Base-by-base conservation (phyloP, 345 rosid genomes). In the Ceriops zippeliana region DNA sequence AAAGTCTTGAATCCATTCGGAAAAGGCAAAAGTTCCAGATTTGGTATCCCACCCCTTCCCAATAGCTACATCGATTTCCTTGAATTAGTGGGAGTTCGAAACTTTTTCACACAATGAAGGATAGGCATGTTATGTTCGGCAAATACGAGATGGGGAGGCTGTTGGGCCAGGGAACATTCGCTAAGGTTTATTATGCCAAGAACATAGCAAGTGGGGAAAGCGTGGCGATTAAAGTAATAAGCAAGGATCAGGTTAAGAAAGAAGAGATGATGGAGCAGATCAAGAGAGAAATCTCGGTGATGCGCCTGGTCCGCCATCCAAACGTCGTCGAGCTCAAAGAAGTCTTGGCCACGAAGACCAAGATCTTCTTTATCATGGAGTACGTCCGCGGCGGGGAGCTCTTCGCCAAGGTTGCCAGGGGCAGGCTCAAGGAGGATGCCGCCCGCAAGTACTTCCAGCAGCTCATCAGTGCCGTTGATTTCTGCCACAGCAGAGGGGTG, bases 241-340 rank as follows among this genome's bases (percentile, higher is more conserved):
- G 34, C 62, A 75, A 75, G 57, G 74, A 75, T n/a, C 79, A 70
- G 34, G 79, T 75, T 42, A 75, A 65, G 31, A 75, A 70, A 42
- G 74, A 75, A 60, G 79, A 74, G 6, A 51, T 75, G 74, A 75
- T 75, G 63, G 79, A 70, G 46, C 79, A 75, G 32, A 75, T 75
- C 71, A 61, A 75, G 67, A 42, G 79, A 7, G 79, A 75, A 21
- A 75, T 75, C 47, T 70, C 79, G 8, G 71, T 75, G 15, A 75
- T 65, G 79, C 51, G 52, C 35, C 53, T 70, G 4, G 79, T 75
- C 47, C 74, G 79, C 7, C 79, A 75, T 8, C 74, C 79, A 2
- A 75, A 75, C 52, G 53, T 75, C 0, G 79, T 70, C 3, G 67
- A 75, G 47, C 71, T 75, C 26, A 65, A 65, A 53, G 79, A 75